Evolutionary conservation across 2,329 filamentous ascomycete species (phyloP), one percentile per base, ranked within the genome.

Genomic region (Trichocomaceae sp.): DNA sequence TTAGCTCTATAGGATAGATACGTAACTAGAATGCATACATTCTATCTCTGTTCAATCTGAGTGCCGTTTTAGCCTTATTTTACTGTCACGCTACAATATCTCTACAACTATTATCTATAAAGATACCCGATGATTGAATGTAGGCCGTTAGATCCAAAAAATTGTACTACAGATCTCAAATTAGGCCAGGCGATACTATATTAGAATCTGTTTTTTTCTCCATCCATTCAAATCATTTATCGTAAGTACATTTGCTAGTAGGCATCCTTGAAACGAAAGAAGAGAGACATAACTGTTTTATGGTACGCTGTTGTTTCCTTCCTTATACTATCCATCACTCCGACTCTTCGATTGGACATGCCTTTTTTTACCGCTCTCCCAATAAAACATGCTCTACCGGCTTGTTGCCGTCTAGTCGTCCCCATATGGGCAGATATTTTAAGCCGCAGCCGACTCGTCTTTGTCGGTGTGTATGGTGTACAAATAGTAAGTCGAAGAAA

Each of bases 1-100:
- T 99, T 66, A 83, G 60, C 55, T 65, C 67, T 47, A 62, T 72
- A 59, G 65, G 66, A 23, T 72, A 57, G 65, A 59, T 55, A n/a
- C n/a, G n/a, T n/a, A 60, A 19, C 8, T 52, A 33, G 49, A 23
- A 52, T 31, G 44, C 33, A 49, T 26, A 20, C 23, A 49, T 35
- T 39, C n/a, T 50, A 44, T 44, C 33, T n/a, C 7, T 45, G 47
- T 45, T 17, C 22, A 17, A 23, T 41, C 42, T 31, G 17, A 13
- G 22, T 31, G 22, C 5, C 29, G 10, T 20, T 42, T 42, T 20
- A 22, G 10, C 5, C 26, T 29, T 42, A 8, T 39, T 39, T 37
- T 10, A 2, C 4, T 37, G 8, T 26, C 23, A 26, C 23, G 8
- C 8, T 26, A 4, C 23, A 26, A 26, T 26, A 26, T 26, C 8